Evolutionary conservation across 495 filamentous ascomycete species (phyloP), one percentile per base, ranked within the genome.

Genomic region (Neurospora sp.): DNA sequence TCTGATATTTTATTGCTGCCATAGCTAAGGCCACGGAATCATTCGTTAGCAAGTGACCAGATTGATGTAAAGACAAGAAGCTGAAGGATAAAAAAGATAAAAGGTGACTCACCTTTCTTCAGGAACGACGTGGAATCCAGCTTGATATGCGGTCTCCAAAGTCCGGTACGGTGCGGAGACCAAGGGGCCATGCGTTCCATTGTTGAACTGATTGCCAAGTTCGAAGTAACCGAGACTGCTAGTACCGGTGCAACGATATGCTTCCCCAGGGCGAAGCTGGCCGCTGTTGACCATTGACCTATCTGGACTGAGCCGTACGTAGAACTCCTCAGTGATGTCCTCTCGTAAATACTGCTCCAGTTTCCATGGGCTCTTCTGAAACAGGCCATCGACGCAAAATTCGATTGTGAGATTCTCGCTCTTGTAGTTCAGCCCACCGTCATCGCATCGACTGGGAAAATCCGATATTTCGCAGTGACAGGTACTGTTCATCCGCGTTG

Each of bases 171-270:
- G 22, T 11, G 48, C 48, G 5, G 48, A 59, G 10, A 59, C 22
- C 48, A 59, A 59, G 10, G 69, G 69, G 46, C 73, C 69, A 40
- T 42, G 35, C 11, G 10, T n/a, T 14, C 53, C 48, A 27, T 59
- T 41, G 31, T 74, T 74, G 22, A 71, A 44, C 2, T 7, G 38
- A 27, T 71, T 74, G 14, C 69, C 69, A 1, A 74, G 73, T 38
- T 71, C 73, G 16, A 74, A 74, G 42, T 71, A 74, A 20, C 73
- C 73, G 16, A 71, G 22, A 16, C 20, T 38, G 11, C 69, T 74
- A 1, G 41, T 44, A 71, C 31, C 40, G 48, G 48, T 31, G 22
- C 48, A 59, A 27, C 48, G 48, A 59, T 59, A 59, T 14, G 20
- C 9, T 10, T 4, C 8, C 44, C n/a, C 44, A 48, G 44, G n/a